These are phyloP conservation scores for Candida smagusa DNA, from an alignment of 1,139 yeast genomes.

Conservation along the genomic window DNA sequence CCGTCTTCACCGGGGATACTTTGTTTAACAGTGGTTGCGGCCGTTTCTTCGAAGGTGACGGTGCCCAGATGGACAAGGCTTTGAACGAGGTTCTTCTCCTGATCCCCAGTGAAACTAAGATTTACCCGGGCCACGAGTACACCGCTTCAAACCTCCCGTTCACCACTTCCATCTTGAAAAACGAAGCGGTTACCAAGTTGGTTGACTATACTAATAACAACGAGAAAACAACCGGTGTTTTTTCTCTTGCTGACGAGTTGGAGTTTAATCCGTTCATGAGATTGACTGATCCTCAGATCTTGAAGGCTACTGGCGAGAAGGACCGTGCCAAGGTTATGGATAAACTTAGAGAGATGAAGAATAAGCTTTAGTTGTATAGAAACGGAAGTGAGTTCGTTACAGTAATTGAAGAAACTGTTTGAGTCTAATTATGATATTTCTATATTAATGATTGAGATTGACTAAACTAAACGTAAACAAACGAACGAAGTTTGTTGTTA, in stretches of 20 bases:
- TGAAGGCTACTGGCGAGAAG: constrained; percentile 38
- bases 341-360: constrained; percentile 67
- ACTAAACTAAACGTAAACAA: not conserved
- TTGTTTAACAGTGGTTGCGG: constrained; percentile 95
- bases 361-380: constrained; percentile 33
- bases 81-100: constrained; percentile 55
- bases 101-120: constrained; percentile 67
- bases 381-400: no score
- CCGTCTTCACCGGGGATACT: constrained; percentile 94
- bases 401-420: no score
- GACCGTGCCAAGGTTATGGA: constrained; percentile 58
- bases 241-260: constrained; percentile 82
- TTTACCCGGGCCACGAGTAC: constrained; percentile 95
- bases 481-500: not conserved
- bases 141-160: constrained; percentile 79
- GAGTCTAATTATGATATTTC: no score
- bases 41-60: constrained; percentile 89
- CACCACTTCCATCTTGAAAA: constrained; percentile 61
- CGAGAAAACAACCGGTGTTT: constrained; percentile 78
- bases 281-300: constrained; percentile 54
- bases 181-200: constrained; percentile 52
- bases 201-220: constrained; percentile 47
- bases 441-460: no score
- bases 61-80: constrained; percentile 73
- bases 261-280: constrained; percentile 88